Base-by-base conservation (phyloP, 345 rosid genomes). In the Noccaea bulbosa region DNA sequence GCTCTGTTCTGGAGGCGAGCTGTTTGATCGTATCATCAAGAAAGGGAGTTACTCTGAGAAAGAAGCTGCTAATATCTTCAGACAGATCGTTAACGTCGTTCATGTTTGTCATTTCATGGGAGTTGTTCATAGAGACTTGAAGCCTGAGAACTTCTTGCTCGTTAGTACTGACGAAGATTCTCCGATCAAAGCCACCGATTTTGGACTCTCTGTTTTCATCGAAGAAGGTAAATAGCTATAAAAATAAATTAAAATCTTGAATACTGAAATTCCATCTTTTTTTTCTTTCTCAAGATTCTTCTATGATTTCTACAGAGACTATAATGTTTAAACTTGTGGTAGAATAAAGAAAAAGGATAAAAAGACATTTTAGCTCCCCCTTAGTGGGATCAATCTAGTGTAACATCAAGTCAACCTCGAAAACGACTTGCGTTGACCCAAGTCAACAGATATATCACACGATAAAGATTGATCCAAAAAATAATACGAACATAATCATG, bases 61-160 rank as follows among this genome's bases (percentile, higher is more conserved):
- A 59, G 92, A 86, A 78, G 99, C 99, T 14, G 90, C 93, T 43
- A 72, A 60, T 14, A 82, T 94, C 54, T 78, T 80, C 44, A 75
- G 91, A 81, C 90, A 91, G 82, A 81, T 91, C 35, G 86, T 91
- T 66, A 91, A 88, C 70, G 93, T 91, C 60, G 97, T 89, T 32
- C 91, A 89, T 65, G 96, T 79, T 39, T 94, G 99, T 70, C 96
- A 89, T 77, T 91, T 91, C 56, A 89, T 91, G 97, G 99, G 99
- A 3, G 95, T 94, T 65, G 82, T 89, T 76, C 98, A 93, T 46
- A 81, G 93, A 51, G 96, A 93, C 71, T 75, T 93, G 73, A 94
- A 94, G 87, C 99, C 99, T 9, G 97, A 94, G 86, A 91, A 94
- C 74, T 89, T 94, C 85, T 79, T 94, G 83, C 70, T 94, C 46